Evolutionary conservation across 208 protist genomes (phyloP).

Genomic region (Trypanosoma melophagium): DNA sequence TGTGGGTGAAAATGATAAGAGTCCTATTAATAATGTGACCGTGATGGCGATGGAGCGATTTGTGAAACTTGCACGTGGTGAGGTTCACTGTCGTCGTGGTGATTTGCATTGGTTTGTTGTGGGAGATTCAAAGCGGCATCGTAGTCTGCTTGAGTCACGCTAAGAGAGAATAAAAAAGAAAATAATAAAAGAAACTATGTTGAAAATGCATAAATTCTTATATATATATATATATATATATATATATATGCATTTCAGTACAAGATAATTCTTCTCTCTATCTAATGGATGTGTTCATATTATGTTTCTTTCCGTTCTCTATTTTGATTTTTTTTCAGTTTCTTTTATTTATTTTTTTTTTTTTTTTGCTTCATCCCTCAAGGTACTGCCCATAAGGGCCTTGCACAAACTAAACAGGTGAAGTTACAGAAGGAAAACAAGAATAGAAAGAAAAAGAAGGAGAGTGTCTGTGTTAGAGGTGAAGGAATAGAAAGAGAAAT

Average conservation of each 20-base stretch:
- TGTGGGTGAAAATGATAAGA: too few species aligned
- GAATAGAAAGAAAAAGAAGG: too few species aligned
- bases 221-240: too few species aligned
- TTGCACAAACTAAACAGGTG: not conserved
- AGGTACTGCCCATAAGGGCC: too few species aligned
- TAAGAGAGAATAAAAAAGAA: not conserved
- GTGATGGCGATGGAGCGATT: not conserved
- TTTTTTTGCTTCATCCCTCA: not conserved
- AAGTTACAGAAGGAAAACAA: not conserved
- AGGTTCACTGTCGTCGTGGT: constrained; percentile 24
- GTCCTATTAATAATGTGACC: not conserved
- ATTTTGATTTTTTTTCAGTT: constrained; percentile 15
- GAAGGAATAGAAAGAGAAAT: not conserved
- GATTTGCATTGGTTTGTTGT: constrained; percentile 32
- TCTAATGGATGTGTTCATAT: constrained; percentile 7
- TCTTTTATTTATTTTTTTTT: constrained; percentile 14
- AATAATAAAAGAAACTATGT: not conserved
- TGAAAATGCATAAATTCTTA: not conserved
- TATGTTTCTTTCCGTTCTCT: not conserved
- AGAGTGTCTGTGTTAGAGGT: not conserved
- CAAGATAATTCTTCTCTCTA: too few species aligned
- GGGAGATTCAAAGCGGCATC: constrained; percentile 33
- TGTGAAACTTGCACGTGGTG: constrained; percentile 8
- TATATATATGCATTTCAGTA: too few species aligned
- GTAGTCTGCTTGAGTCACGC: constrained; percentile 20